Base-by-base conservation (phyloP, 148 eudicot genomes). In the Amaranthus cruentus region DNA sequence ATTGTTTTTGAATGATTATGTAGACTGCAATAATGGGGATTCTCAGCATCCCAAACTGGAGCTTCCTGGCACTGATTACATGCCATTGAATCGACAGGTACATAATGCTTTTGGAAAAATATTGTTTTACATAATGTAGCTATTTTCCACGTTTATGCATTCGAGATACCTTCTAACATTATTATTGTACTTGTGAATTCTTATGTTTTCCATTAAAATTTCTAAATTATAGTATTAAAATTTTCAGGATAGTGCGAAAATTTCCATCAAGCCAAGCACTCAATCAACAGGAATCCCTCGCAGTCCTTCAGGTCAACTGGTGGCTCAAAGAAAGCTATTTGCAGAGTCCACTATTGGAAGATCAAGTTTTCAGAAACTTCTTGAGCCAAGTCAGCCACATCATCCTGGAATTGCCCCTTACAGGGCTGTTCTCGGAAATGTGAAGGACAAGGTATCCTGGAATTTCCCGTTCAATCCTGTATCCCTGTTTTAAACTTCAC, bases 351-450 rank as follows among this genome's bases (percentile, higher is more conserved):
- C 84, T 76, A 66, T 84, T 63, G 96, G 94, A 81, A 86, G 84
- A 76, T 75, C 85, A 67, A 91, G 98, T 82, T 93, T 93, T 57
- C 92, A 88, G 80, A 90, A 84, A 84, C 98, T 93, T 79, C 81
- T 93, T 69, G 98, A 93, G 72, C 98, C 98, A 76, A 88, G 89
- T 81, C 82, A 80, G 69, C 77, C 90, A 66, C 85, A 81, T 28
- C 79, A 75, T 70, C 90, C 96, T 68, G 87, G 85, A 75, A 83
- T 91, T 72, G 86, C 96, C 76, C 94, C 98, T 62, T 91, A 93
- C 67, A 89, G 98, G 69, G 66, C 86, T 77, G 90, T 93, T 79
- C 89, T 93, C 55, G 98, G 98, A 73, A 82, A 93, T 64, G 83
- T 93, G 54, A 93, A 90, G 77, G 90, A 91, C 62, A 93, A 76